A percentile compares a stretch with the other conserved stretches of the same genome.
Conservation (phyloP, 306 rosid genomes). For the Rubus parviflorus region DNA sequence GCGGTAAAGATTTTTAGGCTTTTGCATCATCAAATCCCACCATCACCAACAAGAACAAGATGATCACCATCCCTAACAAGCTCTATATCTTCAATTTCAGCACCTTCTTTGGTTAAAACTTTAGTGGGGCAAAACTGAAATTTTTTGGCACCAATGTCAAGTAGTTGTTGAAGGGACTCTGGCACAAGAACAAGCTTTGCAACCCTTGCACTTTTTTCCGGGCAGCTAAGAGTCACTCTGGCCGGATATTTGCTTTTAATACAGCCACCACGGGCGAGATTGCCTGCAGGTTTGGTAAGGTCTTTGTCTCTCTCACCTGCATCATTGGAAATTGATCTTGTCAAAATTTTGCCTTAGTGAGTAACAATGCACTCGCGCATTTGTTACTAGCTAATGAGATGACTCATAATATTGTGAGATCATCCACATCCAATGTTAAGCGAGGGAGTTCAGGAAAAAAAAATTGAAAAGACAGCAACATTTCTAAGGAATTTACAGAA, state of each 20-base stretch:
- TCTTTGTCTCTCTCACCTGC: constrained; percentile 38
- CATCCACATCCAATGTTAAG: background rate
- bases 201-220: constrained; percentile 41
- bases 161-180: constrained; percentile 45
- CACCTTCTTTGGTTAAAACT: constrained; percentile 54
- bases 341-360: background rate
- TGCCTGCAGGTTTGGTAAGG: background rate
- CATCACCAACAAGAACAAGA: constrained; percentile 41
- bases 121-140: constrained; percentile 44
- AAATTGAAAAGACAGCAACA: background rate
- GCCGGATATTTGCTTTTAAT: constrained; percentile 20
- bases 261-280: background rate
- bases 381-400: background rate
- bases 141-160: constrained; percentile 54
- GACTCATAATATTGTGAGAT: background rate
- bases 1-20: background rate
- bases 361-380: background rate
- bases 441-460: background rate
- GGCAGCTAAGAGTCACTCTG: constrained; percentile 59
- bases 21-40: background rate
- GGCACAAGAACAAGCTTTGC: constrained; percentile 59
- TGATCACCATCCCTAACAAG: constrained; percentile 66
- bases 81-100: constrained; percentile 57
- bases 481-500: background rate
- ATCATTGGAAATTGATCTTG: background rate